phyloP scores from a whole-genome alignment of 148 eudicot species.

The Rhododendron ovatum region DNA sequence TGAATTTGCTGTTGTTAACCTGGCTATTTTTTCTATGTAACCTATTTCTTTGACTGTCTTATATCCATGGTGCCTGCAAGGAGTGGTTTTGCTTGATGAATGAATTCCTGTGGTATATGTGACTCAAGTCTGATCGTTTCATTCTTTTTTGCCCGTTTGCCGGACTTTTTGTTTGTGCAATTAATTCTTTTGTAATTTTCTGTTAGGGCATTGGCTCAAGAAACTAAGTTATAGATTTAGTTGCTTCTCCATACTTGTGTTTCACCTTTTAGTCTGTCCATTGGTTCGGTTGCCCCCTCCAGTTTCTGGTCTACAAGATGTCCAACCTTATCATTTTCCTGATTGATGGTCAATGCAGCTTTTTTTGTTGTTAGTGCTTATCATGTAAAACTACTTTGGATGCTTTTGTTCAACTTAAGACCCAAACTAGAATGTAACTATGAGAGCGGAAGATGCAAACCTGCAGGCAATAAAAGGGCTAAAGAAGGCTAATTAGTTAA shows the following conservation, averaged over 20 bases:
- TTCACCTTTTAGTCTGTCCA: background rate
- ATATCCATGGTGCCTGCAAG: background rate
- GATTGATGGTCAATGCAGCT: background rate
- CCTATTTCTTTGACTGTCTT: background rate
- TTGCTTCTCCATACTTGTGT: background rate
- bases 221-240: background rate
- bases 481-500: background rate
- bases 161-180: background rate
- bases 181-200: background rate
- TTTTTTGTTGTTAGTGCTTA: background rate
- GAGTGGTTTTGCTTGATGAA: background rate
- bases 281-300: background rate
- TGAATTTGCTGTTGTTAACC: background rate
- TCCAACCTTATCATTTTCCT: background rate
- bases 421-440: background rate
- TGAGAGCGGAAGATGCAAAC: background rate
- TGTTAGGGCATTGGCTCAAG: background rate
- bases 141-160: background rate
- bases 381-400: background rate
- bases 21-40: background rate
- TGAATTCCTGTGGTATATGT: background rate
- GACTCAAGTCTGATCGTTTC: background rate
- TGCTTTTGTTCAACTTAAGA: constrained; percentile 1
- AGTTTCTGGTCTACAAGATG: background rate
- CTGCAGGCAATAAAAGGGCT: background rate